phyloP scores from a whole-genome alignment of 129 eudicot species.

The carrot (Daucus carota) region DNA sequence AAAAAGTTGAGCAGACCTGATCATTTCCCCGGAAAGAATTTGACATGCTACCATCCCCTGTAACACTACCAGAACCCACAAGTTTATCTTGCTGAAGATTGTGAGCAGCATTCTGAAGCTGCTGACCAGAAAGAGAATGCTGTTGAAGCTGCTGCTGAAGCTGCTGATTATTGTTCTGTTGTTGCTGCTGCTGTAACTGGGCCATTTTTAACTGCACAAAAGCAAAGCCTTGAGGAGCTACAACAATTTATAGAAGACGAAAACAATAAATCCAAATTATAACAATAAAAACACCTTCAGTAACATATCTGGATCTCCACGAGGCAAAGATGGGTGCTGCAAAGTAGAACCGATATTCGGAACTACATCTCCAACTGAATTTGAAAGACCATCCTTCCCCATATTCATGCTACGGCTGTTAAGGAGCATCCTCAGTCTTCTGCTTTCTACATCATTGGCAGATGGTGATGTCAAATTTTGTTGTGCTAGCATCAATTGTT shows the following conservation, averaged over 20 bases:
- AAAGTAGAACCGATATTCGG: slow-evolving; percentile 73
- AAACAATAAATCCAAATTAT: neutral
- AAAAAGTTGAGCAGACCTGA: slow-evolving; percentile 50
- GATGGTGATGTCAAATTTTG: slow-evolving; percentile 84
- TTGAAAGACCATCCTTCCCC: slow-evolving; percentile 70
- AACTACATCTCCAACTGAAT: slow-evolving; percentile 67
- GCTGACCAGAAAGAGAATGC: slow-evolving; percentile 71
- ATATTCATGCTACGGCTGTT: slow-evolving; percentile 59
- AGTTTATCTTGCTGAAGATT: slow-evolving; percentile 79
- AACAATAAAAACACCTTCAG: slow-evolving; percentile 44
- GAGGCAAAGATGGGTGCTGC: slow-evolving; percentile 62
- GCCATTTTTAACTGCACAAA: slow-evolving; percentile 67
- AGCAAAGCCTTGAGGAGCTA: neutral
- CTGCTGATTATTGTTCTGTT: slow-evolving; percentile 33
- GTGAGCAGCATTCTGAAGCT: slow-evolving; percentile 62
- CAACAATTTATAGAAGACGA: neutral
- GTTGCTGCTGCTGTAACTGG: slow-evolving; percentile 60
- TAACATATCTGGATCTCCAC: slow-evolving; percentile 75
- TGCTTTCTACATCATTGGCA: slow-evolving; percentile 70
- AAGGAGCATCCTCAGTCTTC: slow-evolving; percentile 81
- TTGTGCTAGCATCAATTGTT: slow-evolving; percentile 85
- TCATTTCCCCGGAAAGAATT: slow-evolving; percentile 91
- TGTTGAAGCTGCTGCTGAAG: slow-evolving; percentile 57
- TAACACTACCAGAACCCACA: slow-evolving; percentile 57
- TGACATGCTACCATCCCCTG: slow-evolving; percentile 87